Percentiles rank a stretch among this genome's conserved stretches.
These are phyloP conservation scores for Ilyonectria robusta DNA, from an alignment of 2,329 filamentous ascomycete species.

Conservation along the genomic window DNA sequence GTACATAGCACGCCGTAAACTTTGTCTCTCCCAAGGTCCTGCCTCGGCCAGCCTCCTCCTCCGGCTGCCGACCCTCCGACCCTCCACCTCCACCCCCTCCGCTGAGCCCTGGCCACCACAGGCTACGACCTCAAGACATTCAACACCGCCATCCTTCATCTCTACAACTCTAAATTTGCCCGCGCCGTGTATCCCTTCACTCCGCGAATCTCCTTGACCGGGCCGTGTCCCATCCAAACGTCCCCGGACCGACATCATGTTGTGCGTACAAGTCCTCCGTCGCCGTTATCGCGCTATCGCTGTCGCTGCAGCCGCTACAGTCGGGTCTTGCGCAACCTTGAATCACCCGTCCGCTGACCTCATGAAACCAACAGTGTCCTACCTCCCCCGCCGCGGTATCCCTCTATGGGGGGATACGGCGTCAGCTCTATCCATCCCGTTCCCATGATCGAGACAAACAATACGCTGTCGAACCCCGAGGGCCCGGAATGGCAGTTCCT, in stretches of 20 bases:
- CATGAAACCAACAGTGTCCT: conserved; percentile 73
- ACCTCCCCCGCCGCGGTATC: conserved; percentile 89
- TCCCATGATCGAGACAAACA: conserved; percentile 94
- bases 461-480: conserved; percentile 83
- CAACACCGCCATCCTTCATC: conserved; percentile 11
- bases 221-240: conserved; percentile 5
- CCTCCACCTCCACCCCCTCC: conserved; percentile 28
- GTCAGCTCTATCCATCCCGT: conserved; percentile 76
- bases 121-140: background rate
- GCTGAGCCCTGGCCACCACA: conserved; percentile 16
- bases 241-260: conserved; percentile 40
- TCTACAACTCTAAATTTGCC: conserved; percentile 8
- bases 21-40: conserved; percentile 1
- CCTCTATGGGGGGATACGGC: conserved; percentile 79
- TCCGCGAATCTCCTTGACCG: background rate
- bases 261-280: conserved; percentile 39
- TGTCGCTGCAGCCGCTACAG: conserved; percentile 14
- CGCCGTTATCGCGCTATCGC: background rate
- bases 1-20: background rate
- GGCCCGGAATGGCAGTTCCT: conserved; percentile 91
- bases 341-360: conserved; percentile 36
- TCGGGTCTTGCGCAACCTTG: conserved; percentile 25
- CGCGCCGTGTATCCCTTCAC: background rate
- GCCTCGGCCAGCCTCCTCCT: conserved; percentile 28
- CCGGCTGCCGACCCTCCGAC: conserved; percentile 25